Percentiles rank a stretch among this genome's conserved stretches.
These are phyloP conservation scores for Xerocomus minutiporus DNA, from an alignment of 1,284 basidiomycete species.

Conservation along the genomic window DNA sequence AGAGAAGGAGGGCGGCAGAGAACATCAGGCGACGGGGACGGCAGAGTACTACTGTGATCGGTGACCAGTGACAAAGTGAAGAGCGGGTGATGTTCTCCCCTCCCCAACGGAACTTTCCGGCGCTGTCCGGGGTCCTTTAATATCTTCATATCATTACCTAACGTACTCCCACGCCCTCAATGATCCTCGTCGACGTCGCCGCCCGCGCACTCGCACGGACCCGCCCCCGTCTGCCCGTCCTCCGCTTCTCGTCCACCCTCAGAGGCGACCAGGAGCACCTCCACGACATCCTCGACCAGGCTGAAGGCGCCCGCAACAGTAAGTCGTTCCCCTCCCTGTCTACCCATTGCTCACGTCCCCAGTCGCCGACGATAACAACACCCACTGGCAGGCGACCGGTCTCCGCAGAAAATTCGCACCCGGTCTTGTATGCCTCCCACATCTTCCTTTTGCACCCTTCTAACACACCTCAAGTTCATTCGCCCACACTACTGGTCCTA, in stretches of 20 bases:
- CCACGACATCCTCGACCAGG: constrained; percentile 22
- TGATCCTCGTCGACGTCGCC: constrained; percentile 8
- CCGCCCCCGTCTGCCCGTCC: neutral
- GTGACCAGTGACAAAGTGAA: constrained; percentile 19
- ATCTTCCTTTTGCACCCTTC: neutral
- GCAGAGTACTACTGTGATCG: constrained; percentile 10
- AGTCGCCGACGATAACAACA: constrained; percentile 1
- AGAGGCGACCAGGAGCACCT: constrained; percentile 22
- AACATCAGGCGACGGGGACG: constrained; percentile 19
- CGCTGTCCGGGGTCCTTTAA: constrained; percentile 22
- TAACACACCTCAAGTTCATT: constrained; percentile 36
- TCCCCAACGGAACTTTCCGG: constrained; percentile 9
- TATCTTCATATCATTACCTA: neutral
- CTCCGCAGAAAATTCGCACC: constrained; percentile 26
- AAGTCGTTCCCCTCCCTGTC: neutral
- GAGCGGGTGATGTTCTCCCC: constrained; percentile 7
- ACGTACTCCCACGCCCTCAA: constrained; percentile 3
- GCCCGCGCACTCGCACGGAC: constrained; percentile 8
- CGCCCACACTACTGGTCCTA: constrained; percentile 45
- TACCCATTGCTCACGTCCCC: neutral
- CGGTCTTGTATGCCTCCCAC: constrained; percentile 16
- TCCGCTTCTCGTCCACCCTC: constrained; percentile 19
- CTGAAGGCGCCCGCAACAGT: constrained; percentile 20
- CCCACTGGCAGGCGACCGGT: constrained; percentile 22
- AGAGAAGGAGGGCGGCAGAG: constrained; percentile 8